phyloP scores from a whole-genome alignment of 1,284 basidiomycete species.

The Chiua sp. region DNA sequence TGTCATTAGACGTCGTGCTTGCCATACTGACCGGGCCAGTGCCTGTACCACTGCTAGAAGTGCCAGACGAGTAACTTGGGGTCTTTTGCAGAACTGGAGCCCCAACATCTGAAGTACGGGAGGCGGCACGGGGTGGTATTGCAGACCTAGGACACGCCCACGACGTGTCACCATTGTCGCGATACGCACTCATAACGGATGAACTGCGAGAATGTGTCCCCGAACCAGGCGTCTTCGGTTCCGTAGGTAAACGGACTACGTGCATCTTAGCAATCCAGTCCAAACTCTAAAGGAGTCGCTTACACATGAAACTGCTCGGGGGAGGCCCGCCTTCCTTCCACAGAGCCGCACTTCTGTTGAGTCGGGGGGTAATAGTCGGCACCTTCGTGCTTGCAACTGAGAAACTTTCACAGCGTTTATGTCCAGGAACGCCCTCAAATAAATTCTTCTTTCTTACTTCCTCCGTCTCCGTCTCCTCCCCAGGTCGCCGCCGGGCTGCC shows the following conservation, averaged over 20 bases:
- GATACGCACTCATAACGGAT: slow-evolving; percentile 39
- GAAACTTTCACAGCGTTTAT: slow-evolving; percentile 78
- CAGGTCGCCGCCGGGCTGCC: slow-evolving; percentile 7
- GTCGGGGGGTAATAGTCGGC: slow-evolving; percentile 66
- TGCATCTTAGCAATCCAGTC: slow-evolving; percentile 3
- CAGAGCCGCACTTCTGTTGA: slow-evolving; percentile 73
- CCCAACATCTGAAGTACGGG: slow-evolving; percentile 25
- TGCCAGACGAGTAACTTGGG: slow-evolving; percentile 30
- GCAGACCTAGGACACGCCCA: slow-evolving; percentile 29
- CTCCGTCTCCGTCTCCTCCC: slow-evolving; percentile 40
- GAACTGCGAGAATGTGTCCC: slow-evolving; percentile 46
- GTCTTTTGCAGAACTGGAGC: slow-evolving; percentile 17
- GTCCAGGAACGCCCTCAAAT: slow-evolving; percentile 82
- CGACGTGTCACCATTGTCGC: slow-evolving; percentile 17
- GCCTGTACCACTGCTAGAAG: slow-evolving; percentile 35
- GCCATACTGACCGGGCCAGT: slow-evolving; percentile 33
- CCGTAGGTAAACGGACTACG: slow-evolving; percentile 47
- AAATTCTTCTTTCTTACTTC: slow-evolving; percentile 38
- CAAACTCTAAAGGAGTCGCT: slow-evolving; percentile 26
- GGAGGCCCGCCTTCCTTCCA: slow-evolving; percentile 54
- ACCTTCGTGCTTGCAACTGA: slow-evolving; percentile 64
- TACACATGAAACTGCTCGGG: slow-evolving; percentile 70
- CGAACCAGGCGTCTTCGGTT: slow-evolving; percentile 46
- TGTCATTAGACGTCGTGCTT: slow-evolving; percentile 25
- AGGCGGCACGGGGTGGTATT: slow-evolving; percentile 31